A percentile compares a stretch with the other conserved stretches of the same genome.
Conservation (phyloP, 225 moss, liverwort and hornwort genomes). For the Neckera pumila region DNA sequence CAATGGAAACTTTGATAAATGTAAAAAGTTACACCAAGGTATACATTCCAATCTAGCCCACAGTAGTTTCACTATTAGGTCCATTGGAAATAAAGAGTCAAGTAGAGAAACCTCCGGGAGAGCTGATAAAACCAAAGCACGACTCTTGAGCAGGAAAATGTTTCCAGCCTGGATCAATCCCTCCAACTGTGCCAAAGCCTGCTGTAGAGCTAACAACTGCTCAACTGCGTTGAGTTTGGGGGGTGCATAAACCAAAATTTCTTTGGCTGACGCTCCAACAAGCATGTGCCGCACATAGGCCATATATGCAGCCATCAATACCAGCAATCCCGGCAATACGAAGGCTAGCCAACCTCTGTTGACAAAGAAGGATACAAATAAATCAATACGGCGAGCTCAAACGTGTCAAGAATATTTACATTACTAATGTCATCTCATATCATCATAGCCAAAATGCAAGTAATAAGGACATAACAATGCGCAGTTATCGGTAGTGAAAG, state of each 20-base stretch:
- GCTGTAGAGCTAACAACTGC: constrained; percentile 80
- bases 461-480: not conserved
- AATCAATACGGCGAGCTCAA: not conserved
- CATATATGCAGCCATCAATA: constrained; percentile 57
- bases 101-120: constrained; percentile 50
- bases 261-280: constrained; percentile 37
- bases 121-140: constrained; percentile 62
- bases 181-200: constrained; percentile 72
- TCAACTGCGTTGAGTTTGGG: constrained; percentile 80
- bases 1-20: not conserved
- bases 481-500: not conserved
- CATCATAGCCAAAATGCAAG: not conserved
- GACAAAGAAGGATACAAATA: not conserved
- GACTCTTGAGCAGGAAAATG: constrained; percentile 72
- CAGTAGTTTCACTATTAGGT: not conserved
- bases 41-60: not conserved
- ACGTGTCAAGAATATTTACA: not conserved
- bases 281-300: constrained; percentile 41
- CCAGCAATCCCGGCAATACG: constrained; percentile 44
- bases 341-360: constrained; percentile 78
- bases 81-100: not conserved
- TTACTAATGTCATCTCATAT: not conserved
- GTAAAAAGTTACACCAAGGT: not conserved
- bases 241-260: constrained; percentile 58
- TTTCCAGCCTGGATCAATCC: constrained; percentile 68